Base-by-base conservation (phyloP, 495 filamentous ascomycete genomes). In the Tuber calosporum region DNA sequence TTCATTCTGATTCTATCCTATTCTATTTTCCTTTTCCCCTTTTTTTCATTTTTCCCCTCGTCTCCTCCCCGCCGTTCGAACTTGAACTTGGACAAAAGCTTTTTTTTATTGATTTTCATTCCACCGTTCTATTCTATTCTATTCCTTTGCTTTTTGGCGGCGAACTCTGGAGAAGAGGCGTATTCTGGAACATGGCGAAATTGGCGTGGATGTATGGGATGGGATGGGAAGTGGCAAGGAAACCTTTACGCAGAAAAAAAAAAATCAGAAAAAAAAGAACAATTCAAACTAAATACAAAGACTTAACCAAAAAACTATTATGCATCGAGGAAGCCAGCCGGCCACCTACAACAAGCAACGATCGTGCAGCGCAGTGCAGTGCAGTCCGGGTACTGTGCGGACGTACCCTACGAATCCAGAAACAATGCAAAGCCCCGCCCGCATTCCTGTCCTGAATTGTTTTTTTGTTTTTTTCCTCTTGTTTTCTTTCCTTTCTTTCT, bases 401-500 rank as follows among this genome's bases (percentile, higher is more conserved):
- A n/a, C 5, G 43, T 22, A n/a, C 43, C n/a, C 20, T 9, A 22
- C 20, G 43, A 53, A n/a, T 26, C 17, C 45, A 53, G 48, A 40
- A 43, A 43, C 0, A 43, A 43, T 19, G 15, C 15, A 19, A 19
- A 43, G 9, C 42, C n/a, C 22, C 3, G 0, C 45, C 53, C 53
- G 53, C 26, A 62, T 30, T 34, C 26, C 26, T 30, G 26, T 62
- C 30, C n/a, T 5, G 15, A 17, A 5, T 34, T 34, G 6, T 17
- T 62, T 62, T 34, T 34, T 1, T 11, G 2, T 73, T 82, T 82
- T 75, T 69, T 69, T 77, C 78, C 77, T 77, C 83, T 82, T 81
- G 80, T 79, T 82, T 82, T 80, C 72, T 70, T 67, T 53, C 69
- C 13, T 77, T 58, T 20, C 42, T 70, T 43, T 37, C 42, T n/a